phyloP scores from a whole-genome alignment of 2,329 filamentous ascomycete genomes.

The Teratosphaeria epicoccoides region DNA sequence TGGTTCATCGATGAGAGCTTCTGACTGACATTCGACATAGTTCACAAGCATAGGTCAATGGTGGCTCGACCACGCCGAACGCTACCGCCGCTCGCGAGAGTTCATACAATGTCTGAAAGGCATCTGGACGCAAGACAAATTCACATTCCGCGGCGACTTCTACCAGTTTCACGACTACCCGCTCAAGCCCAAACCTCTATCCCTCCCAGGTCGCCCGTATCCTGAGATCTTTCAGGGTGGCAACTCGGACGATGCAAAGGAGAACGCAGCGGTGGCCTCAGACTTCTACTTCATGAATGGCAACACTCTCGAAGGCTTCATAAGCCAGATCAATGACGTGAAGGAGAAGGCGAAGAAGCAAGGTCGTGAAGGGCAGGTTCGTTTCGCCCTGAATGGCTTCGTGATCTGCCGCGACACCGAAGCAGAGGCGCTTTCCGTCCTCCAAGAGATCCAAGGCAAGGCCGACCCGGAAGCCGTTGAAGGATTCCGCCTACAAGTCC shows the following conservation, averaged over 20 bases:
- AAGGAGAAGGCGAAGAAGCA: constrained; percentile 36
- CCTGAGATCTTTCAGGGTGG: constrained; percentile 46
- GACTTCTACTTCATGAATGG: constrained; percentile 49
- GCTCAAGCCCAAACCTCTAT: constrained; percentile 41
- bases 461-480: constrained; percentile 41
- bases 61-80: constrained; percentile 46
- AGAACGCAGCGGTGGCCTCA: constrained; percentile 38
- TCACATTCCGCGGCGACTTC: constrained; percentile 42
- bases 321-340: constrained; percentile 41
- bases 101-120: constrained; percentile 43
- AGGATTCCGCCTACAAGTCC: constrained; percentile 39
- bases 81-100: constrained; percentile 41
- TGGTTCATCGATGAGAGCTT: neutral
- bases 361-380: constrained; percentile 35
- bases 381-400: constrained; percentile 43
- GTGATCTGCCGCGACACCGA: constrained; percentile 42
- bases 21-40: constrained; percentile 9
- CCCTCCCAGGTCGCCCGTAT: constrained; percentile 32
- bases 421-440: constrained; percentile 39
- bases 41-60: constrained; percentile 43
- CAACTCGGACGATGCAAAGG: constrained; percentile 41
- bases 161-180: constrained; percentile 44
- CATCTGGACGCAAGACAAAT: constrained; percentile 42
- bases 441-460: constrained; percentile 44
- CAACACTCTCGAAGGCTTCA: constrained; percentile 45